These are phyloP conservation scores for Mallotus repandus DNA, from an alignment of 441 rosid species.

Conservation along the genomic window DNA sequence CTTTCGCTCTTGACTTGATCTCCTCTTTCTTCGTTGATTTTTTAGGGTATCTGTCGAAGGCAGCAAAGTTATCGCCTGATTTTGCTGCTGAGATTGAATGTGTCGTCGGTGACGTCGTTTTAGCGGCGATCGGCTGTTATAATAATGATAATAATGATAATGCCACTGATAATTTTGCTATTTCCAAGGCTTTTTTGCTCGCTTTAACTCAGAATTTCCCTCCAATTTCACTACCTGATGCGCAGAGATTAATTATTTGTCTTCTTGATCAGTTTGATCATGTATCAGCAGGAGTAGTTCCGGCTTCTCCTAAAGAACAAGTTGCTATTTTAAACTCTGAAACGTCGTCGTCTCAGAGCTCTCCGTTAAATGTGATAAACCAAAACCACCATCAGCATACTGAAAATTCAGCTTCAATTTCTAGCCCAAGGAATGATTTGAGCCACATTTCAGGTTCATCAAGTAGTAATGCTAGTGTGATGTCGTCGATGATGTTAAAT, in stretches of 20 bases:
- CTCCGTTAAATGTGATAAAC: slow-evolving; percentile 49
- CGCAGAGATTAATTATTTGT: slow-evolving; percentile 56
- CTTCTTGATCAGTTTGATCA: slow-evolving; percentile 63
- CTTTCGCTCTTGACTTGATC: slow-evolving; percentile 50
- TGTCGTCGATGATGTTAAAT: slow-evolving; percentile 46
- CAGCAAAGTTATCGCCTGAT: slow-evolving; percentile 52
- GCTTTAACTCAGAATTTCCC: slow-evolving; percentile 73
- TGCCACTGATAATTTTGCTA: slow-evolving; percentile 38
- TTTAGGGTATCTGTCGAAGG: slow-evolving; percentile 51
- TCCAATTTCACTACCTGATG: slow-evolving; percentile 62
- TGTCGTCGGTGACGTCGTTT: slow-evolving; percentile 62
- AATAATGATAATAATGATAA: slow-evolving; percentile 3
- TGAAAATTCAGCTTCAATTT: slow-evolving; percentile 32
- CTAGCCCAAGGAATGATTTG: slow-evolving; percentile 54
- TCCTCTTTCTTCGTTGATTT: slow-evolving; percentile 65
- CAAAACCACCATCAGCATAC: slow-evolving; percentile 19
- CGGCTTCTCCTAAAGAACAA: slow-evolving; percentile 53
- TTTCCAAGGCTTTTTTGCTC: slow-evolving; percentile 59
- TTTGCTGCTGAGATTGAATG: slow-evolving; percentile 65
- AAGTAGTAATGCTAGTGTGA: slow-evolving; percentile 22
- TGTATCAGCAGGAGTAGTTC: slow-evolving; percentile 28
- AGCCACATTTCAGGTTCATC: slow-evolving; percentile 47
- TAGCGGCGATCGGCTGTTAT: slow-evolving; percentile 34
- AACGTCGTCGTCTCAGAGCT: slow-evolving; percentile 64
- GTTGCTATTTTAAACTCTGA: slow-evolving; percentile 41